phyloP scores from a whole-genome alignment of 352 stramenopile genomes.

The Globisporangium cylindrosporum region DNA sequence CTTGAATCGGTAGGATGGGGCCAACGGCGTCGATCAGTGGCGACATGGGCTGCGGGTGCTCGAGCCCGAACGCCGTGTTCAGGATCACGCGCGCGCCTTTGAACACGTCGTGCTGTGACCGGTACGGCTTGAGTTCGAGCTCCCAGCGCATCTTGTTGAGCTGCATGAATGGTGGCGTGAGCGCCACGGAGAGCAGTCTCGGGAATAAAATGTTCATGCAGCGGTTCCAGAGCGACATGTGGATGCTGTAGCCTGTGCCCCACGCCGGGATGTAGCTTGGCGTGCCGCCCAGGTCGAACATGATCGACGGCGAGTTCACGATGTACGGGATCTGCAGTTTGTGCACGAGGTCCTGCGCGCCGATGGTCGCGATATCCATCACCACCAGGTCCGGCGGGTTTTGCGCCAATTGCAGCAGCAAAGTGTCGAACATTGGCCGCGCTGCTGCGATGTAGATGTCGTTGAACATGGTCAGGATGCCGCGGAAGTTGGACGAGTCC shows the following conservation, averaged over 20 bases:
- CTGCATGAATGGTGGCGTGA: slow-evolving; percentile 89
- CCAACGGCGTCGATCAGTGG: slow-evolving; percentile 78
- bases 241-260: slow-evolving; percentile 75
- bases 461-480: slow-evolving; percentile 88
- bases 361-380: slow-evolving; percentile 79
- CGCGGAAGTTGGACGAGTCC: slow-evolving; percentile 80
- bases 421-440: slow-evolving; percentile 73
- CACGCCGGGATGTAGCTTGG: slow-evolving; percentile 83
- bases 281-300: slow-evolving; percentile 73
- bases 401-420: slow-evolving; percentile 46
- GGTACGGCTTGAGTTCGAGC: slow-evolving; percentile 63
- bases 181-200: slow-evolving; percentile 72
- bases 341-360: slow-evolving; percentile 74
- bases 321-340: slow-evolving; percentile 73
- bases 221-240: slow-evolving; percentile 87
- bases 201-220: slow-evolving; percentile 91
- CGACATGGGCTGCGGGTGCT: slow-evolving; percentile 74
- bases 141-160: slow-evolving; percentile 86
- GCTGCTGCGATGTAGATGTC: slow-evolving; percentile 81
- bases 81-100: slow-evolving; percentile 80
- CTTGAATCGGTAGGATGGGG: slow-evolving; percentile 48
- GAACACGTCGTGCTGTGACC: slow-evolving; percentile 88
- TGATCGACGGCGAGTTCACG: slow-evolving; percentile 83
- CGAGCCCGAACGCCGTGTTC: slow-evolving; percentile 87
- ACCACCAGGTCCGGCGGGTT: slow-evolving; percentile 67